Percentiles rank a stretch among this genome's conserved stretches.
Conservation (phyloP, 2,329 filamentous ascomycete species). For the Fusarium veterinarium region DNA sequence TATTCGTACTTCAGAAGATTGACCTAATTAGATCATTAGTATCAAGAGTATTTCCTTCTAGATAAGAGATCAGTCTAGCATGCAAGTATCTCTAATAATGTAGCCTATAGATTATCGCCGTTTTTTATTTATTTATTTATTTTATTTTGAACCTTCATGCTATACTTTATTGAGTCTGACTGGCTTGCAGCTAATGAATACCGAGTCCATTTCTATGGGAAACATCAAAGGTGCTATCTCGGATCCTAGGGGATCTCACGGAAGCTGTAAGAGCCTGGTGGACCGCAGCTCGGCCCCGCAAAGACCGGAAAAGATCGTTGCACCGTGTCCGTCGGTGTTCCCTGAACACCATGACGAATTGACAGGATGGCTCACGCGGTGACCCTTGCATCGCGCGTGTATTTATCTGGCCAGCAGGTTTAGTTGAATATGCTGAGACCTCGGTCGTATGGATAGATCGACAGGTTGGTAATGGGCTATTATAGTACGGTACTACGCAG, state of each 20-base stretch:
- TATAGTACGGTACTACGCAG: neutral
- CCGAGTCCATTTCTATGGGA: neutral
- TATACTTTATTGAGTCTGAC: neutral
- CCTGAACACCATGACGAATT: neutral
- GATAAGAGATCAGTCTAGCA: no score
- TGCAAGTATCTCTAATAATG: neutral
- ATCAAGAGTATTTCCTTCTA: no score
- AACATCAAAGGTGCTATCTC: no score
- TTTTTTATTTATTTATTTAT: neutral
- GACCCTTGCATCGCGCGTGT: neutral
- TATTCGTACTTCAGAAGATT: no score
- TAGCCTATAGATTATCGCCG: neutral
- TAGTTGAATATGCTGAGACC: neutral
- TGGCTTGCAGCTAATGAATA: neutral
- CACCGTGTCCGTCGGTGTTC: neutral
- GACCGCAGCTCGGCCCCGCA: neutral
- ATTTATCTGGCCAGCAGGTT: neutral
- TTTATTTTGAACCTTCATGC: neutral
- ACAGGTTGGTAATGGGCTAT: neutral
- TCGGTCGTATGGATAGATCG: neutral
- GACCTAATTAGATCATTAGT: no score
- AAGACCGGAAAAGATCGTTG: neutral
- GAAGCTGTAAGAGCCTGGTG: neutral
- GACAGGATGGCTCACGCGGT: neutral
- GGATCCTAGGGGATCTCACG: neutral